Base-by-base conservation (phyloP, 176 grass and related monocot species). In the Saccharum officinarum region DNA sequence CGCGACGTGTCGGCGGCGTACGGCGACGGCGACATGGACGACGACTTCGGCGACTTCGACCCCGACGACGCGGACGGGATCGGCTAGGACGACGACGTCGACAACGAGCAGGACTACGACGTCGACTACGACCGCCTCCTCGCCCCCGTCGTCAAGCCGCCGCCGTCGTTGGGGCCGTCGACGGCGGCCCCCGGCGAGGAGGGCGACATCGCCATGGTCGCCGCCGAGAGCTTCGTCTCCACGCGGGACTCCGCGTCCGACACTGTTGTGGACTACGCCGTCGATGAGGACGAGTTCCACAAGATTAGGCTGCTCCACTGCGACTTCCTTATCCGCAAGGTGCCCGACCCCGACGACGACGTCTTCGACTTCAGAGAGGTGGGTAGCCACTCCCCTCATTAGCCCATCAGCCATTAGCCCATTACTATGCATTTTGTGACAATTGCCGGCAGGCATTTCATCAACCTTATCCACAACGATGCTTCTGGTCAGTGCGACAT, bases 41-140 rank as follows among this genome's bases (percentile, higher is more conserved):
- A 94, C 68, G 92, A 92, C 79, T 94, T 88, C 71, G 91, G 84
- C 17, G 89, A 96, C 81, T 88, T 87, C 63, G 88, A 91, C 83
- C 77, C 78, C 13, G 95, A 85, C 75, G 92, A 92, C 50, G 79
- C 85, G 38, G 92, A 93, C 41, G 89, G 89, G 57, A 82, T 90
- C 16, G 83, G 91, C 2, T 93, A 98, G 28, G 87, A 85, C 20
- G 93, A 95, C 28, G 96, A 98, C 74, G 42, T 92, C 8, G 95
- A 98, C 62, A 98, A 95, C 83, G 91, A 98, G 83, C 87, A 91
- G 85, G 96, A 98, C 85, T 98, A 98, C 83, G 96, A 98, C 79
- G 88, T 98, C 68, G 96, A 98, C 91, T 98, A 98, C 66, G 96
- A 98, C 85, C 87, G 80, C 79, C 85, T 92, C 79, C 85, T 95